These are phyloP conservation scores for Hippophae rhamnoides DNA, from an alignment of 306 rosid species.

Conservation along the genomic window DNA sequence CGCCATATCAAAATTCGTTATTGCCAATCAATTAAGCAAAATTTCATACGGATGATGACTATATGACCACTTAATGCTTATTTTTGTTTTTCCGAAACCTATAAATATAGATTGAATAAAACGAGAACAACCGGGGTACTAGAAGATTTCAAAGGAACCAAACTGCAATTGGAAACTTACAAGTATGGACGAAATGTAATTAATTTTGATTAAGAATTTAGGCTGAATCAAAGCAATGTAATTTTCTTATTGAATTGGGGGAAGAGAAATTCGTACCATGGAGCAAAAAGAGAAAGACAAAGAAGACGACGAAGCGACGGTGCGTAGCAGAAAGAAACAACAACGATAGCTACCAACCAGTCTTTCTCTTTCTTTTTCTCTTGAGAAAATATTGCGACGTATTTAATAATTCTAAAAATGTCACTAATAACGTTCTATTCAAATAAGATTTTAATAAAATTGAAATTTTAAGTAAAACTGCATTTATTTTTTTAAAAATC, in stretches of 20 bases:
- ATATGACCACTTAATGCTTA: not conserved
- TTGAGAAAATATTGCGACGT: too few relatives aligned
- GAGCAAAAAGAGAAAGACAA: not conserved
- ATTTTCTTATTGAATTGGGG: not conserved
- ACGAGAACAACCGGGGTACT: not conserved
- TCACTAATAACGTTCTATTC: too few relatives aligned
- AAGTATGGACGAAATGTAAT: not conserved
- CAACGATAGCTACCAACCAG: constrained; percentile 22
- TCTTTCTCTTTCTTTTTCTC: too few relatives aligned
- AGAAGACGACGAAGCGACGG: constrained; percentile 4
- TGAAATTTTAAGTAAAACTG: too few relatives aligned
- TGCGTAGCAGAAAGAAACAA: constrained; percentile 7
- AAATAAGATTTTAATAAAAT: too few relatives aligned
- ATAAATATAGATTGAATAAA: not conserved
- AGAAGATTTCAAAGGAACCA: not conserved
- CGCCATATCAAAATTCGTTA: constrained; percentile 44
- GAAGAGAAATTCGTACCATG: constrained; percentile 16
- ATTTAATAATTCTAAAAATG: too few relatives aligned
- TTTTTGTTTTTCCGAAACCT: not conserved
- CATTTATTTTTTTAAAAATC: too few relatives aligned
- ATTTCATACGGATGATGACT: constrained; percentile 6
- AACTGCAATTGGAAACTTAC: not conserved
- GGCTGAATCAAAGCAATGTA: not conserved
- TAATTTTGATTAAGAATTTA: not conserved
- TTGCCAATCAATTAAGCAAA: constrained; percentile 20